Evolutionary conservation across 2,329 filamentous ascomycete species (phyloP), one percentile per base, ranked within the genome.

Genomic region (Lachnellula cervina): DNA sequence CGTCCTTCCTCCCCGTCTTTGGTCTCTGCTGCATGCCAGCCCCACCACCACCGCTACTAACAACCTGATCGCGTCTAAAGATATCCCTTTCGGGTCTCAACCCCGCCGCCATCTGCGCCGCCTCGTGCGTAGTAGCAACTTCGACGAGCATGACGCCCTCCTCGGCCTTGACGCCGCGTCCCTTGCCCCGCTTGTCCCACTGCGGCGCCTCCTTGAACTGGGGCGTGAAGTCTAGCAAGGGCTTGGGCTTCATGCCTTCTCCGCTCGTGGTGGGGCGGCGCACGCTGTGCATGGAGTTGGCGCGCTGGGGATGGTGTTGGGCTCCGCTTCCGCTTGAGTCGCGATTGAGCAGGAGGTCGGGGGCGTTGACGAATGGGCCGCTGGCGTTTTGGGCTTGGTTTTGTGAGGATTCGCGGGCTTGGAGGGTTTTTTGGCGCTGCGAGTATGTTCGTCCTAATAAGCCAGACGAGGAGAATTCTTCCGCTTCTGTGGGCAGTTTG

Each of bases 171-270:
- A 78, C 70, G 19, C 75, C 76, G 45, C 72, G 73, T 4, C 81
- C 82, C 57, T 78, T 78, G 16, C 78, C 75, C 49, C 80, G 79
- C 47, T 74, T 76, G 52, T 74, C 71, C 65, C 79, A 78, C 68
- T 86, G 77, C 17, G 85, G 85, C 6, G 84, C 78, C 59, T 88
- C 84, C 49, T 79, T 76, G 65, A 86, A 87, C 49, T 77, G 75
- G 0, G 84, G 83, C 0, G 83, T 84, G 42, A 90, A 76, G 64
- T 89, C 87, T 32, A 91, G 72, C 5, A 91, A 76, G 1, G 88
- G 87, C 59, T 83, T 83, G 0, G 62, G 64, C 21, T 19, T 19
- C 19, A 57, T 56, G 3, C 50, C 50, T 5, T 19, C 54, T 7
- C 44, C 48, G 23, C 38, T 17, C 35, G 55, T 3, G 19, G 52